phyloP scores from a whole-genome alignment of 179 eudicot species.

The Actinidia chinensis region DNA sequence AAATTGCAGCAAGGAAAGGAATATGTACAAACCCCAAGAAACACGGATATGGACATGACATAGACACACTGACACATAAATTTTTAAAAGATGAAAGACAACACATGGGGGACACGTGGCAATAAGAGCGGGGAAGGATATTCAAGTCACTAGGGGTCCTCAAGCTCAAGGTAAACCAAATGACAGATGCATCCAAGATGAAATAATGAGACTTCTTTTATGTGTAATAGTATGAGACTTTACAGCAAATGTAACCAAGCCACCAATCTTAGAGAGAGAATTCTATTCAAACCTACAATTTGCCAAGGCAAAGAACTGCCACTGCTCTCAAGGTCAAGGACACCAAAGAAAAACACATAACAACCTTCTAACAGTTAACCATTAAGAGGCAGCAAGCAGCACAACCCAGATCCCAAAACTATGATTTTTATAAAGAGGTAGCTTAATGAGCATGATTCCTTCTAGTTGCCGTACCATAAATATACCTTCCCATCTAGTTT shows the following conservation, averaged over 20 bases:
- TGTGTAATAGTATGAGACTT: neutral
- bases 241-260: neutral
- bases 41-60: too few species aligned
- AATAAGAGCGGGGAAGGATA: neutral
- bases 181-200: neutral
- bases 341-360: neutral
- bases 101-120: too few species aligned
- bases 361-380: neutral
- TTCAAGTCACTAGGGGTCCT: neutral
- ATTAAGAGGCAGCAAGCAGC: neutral
- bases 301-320: neutral
- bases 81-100: too few species aligned
- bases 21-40: neutral
- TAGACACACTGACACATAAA: too few species aligned
- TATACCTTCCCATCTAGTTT: too few species aligned
- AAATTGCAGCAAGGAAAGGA: neutral
- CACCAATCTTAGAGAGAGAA: neutral
- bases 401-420: neutral
- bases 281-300: neutral
- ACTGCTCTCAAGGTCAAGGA: neutral
- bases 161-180: neutral
- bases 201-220: neutral
- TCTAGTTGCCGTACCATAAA: neutral
- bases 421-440: neutral
- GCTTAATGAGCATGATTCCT: neutral